Evolutionary conservation across 441 rosid species (phyloP).

Genomic region (Pelargonium exstipulatum): DNA sequence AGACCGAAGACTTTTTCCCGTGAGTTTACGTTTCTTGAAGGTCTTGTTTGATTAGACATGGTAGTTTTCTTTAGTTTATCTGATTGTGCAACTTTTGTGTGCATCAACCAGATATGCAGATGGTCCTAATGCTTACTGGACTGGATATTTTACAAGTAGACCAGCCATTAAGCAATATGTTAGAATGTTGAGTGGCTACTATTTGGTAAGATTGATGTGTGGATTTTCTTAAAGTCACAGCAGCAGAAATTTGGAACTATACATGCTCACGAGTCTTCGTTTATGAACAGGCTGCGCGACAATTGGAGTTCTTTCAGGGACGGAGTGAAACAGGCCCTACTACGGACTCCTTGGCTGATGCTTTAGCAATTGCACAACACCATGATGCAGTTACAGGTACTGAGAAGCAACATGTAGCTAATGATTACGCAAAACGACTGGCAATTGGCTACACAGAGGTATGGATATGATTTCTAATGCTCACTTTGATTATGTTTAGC

Average conservation of each 20-base stretch:
- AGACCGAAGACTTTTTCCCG: slow-evolving; percentile 94
- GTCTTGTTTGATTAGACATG: neutral
- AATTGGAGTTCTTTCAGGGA: slow-evolving; percentile 83
- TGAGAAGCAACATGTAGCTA: slow-evolving; percentile 89
- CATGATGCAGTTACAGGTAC: slow-evolving; percentile 98
- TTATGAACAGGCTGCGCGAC: slow-evolving; percentile 77
- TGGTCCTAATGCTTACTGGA: slow-evolving; percentile 91
- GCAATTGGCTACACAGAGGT: slow-evolving; percentile 89
- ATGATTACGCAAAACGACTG: slow-evolving; percentile 88
- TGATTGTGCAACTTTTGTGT: slow-evolving; percentile 25
- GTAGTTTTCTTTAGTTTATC: slow-evolving; percentile 14
- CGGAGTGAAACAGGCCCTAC: slow-evolving; percentile 59
- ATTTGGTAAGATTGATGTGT: slow-evolving; percentile 52
- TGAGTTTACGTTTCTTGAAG: slow-evolving; percentile 39
- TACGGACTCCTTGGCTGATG: slow-evolving; percentile 83
- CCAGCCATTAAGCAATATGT: slow-evolving; percentile 91
- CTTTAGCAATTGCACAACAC: slow-evolving; percentile 93
- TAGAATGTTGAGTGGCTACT: slow-evolving; percentile 88
- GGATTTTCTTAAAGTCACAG: slow-evolving; percentile 13
- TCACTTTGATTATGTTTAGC: slow-evolving; percentile 16
- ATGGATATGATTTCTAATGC: slow-evolving; percentile 20
- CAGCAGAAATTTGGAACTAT: slow-evolving; percentile 5
- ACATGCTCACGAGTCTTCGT: slow-evolving; percentile 17
- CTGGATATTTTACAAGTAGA: slow-evolving; percentile 94
- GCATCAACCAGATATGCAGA: slow-evolving; percentile 79